These are phyloP conservation scores for Peltaster fructicola DNA, from an alignment of 2,329 filamentous ascomycete genomes.

Conservation along the genomic window DNA sequence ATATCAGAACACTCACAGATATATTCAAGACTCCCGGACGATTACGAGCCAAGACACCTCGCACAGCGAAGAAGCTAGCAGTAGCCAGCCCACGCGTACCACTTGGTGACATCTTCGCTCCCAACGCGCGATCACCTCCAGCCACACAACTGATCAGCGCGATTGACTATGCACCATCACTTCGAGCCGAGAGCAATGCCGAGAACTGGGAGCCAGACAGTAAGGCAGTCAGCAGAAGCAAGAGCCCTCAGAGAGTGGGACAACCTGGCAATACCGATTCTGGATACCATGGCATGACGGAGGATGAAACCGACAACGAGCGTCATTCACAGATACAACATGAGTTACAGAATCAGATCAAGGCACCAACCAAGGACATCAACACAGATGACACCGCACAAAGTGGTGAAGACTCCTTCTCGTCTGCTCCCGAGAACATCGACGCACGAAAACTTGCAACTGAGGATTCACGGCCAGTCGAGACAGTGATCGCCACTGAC, in stretches of 20 bases:
- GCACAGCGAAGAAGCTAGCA: slow-evolving; percentile 47
- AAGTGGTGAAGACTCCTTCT: slow-evolving; percentile 27
- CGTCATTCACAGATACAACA: no score
- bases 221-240: slow-evolving; percentile 13
- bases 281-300: slow-evolving; percentile 51
- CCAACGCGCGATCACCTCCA: slow-evolving; percentile 25
- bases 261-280: slow-evolving; percentile 37
- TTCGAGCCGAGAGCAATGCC: no score
- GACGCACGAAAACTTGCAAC: no score
- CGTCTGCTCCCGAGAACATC: slow-evolving; percentile 30
- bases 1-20: slow-evolving; percentile 67
- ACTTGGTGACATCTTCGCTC: slow-evolving; percentile 30
- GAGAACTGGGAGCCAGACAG: slow-evolving; percentile 30
- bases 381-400: slow-evolving; percentile 11
- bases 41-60: slow-evolving; percentile 63
- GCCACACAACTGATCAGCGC: slow-evolving; percentile 42
- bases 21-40: slow-evolving; percentile 92
- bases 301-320: slow-evolving; percentile 32
- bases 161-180: no score
- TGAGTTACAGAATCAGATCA: no score
- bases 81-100: slow-evolving; percentile 37
- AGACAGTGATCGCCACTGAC: no score
- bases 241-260: slow-evolving; percentile 17
- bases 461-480: no score
- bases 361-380: slow-evolving; percentile 7